Evolutionary conservation across 2,329 filamentous ascomycete genomes (phyloP).

Genomic region (Beauveria scarabaeidicola): DNA sequence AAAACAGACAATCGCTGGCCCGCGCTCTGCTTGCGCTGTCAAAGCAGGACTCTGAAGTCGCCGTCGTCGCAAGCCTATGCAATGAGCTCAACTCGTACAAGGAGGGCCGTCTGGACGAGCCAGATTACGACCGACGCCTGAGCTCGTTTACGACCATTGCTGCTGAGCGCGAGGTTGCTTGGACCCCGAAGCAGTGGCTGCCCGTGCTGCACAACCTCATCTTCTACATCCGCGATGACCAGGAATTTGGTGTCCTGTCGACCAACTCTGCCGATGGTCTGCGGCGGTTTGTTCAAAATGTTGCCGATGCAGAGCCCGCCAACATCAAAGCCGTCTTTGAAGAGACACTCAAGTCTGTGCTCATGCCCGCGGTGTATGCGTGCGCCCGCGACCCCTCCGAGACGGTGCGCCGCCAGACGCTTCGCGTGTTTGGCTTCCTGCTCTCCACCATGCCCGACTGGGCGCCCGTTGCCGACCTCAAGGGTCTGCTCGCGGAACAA

Average conservation of each 20-base stretch:
- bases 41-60: conserved; percentile 49
- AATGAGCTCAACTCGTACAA: conserved; percentile 74
- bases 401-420: conserved; percentile 72
- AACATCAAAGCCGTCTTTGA: conserved; percentile 41
- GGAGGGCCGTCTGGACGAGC: conserved; percentile 65
- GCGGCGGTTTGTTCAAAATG: conserved; percentile 65
- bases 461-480: conserved; percentile 65
- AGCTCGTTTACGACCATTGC: conserved; percentile 68
- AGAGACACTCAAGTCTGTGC: conserved; percentile 49
- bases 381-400: conserved; percentile 75
- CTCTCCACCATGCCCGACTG: conserved; percentile 63
- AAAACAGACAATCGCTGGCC: conserved; percentile 66
- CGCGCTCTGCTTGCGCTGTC: conserved; percentile 66
- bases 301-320: conserved; percentile 31
- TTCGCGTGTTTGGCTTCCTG: conserved; percentile 71
- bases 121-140: conserved; percentile 78
- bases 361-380: conserved; percentile 68
- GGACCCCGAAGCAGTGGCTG: conserved; percentile 70
- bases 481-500: conserved; percentile 50
- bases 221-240: conserved; percentile 75
- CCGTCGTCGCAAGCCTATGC: conserved; percentile 61
- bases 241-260: conserved; percentile 77
- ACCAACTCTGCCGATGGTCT: conserved; percentile 74
- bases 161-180: conserved; percentile 45
- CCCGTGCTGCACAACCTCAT: conserved; percentile 84